Evolutionary conservation across 2,329 filamentous ascomycete species (phyloP), one percentile per base, ranked within the genome.

Genomic region (Aureobasidium sp.): DNA sequence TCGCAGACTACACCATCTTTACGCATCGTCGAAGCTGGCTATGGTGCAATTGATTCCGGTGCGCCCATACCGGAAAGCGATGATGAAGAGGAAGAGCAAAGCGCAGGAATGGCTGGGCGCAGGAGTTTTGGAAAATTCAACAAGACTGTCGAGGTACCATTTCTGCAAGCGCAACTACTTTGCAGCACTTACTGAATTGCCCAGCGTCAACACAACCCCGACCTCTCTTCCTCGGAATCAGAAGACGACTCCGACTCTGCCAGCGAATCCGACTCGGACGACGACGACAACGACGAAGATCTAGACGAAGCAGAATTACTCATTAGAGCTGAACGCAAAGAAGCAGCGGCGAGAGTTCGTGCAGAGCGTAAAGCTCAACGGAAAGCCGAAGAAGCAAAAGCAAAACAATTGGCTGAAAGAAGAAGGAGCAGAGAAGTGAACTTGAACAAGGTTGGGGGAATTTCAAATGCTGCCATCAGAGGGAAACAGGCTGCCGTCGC

Each of bases 391-490:
- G 71, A 72, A 47, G 69, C 69, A 21, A 76, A 74, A 58, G 68
- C 71, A 11, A 69, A 71, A 58, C 73, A 80, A 58, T 66, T 83
- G 16, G 77, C 79, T 6, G 78, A 80, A 37, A 76, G 78, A 63
- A 73, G 81, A 39, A 77, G 79, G 61, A 81, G 81, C 66, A 85
- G 84, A 65, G 80, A 85, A 53, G 74, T 87, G 48, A 83, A 84
- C 56, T 68, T 88, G 53, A 84, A 84, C 62, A 74, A 74, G 21
- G 64, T 83, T 4, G 38, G 63, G 1, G 42, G 63, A 1, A 80
- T 88, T 41, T 86, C 83, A 55, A 73, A 73, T 34, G 66, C 68
- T 35, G 64, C 66, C 58, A 66, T 63, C 56, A 59, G 56, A 66
- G 59, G 68, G 66, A 60, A 59, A 67, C 57, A 44, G 56, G 56